These are phyloP conservation scores for Hypoxylon sp. DNA, from an alignment of 2,329 filamentous ascomycete genomes.

Conservation along the genomic window DNA sequence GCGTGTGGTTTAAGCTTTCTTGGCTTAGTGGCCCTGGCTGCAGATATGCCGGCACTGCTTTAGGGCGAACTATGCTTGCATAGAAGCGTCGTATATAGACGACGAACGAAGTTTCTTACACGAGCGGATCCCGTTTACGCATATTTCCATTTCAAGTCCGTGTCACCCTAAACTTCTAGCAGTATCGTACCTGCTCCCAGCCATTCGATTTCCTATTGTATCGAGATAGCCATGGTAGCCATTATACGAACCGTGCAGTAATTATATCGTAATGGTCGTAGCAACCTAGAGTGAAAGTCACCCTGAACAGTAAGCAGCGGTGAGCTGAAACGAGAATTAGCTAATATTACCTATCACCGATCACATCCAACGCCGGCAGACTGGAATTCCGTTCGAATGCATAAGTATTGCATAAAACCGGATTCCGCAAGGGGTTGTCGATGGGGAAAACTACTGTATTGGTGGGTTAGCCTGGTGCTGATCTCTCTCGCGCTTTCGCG, in stretches of 20 bases:
- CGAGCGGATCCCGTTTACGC: not conserved
- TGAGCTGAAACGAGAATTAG: not conserved
- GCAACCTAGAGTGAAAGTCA: not conserved
- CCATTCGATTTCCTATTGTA: not conserved
- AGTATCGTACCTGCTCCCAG: not conserved
- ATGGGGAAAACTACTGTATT: not conserved
- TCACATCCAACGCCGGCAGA: not conserved
- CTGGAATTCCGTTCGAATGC: not conserved
- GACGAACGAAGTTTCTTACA: not conserved
- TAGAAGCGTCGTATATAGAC: not conserved
- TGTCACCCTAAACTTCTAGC: not conserved
- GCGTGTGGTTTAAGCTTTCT: not conserved
- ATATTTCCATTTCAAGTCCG: not conserved
- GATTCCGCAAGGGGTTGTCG: not conserved
- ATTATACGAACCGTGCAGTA: not conserved
- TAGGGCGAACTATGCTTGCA: not conserved
- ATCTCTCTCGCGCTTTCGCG: conserved; percentile 27
- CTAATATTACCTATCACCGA: conserved; percentile 5
- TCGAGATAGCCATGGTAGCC: not conserved
- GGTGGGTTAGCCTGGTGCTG: not conserved
- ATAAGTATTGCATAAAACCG: conserved; percentile 12
- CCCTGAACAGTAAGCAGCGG: not conserved
- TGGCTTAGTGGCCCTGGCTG: conserved; percentile 3
- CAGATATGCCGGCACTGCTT: not conserved
- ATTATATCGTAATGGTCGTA: not conserved